Conservation (phyloP, 1,284 basidiomycete genomes). For the Ustilago trichophora region DNA sequence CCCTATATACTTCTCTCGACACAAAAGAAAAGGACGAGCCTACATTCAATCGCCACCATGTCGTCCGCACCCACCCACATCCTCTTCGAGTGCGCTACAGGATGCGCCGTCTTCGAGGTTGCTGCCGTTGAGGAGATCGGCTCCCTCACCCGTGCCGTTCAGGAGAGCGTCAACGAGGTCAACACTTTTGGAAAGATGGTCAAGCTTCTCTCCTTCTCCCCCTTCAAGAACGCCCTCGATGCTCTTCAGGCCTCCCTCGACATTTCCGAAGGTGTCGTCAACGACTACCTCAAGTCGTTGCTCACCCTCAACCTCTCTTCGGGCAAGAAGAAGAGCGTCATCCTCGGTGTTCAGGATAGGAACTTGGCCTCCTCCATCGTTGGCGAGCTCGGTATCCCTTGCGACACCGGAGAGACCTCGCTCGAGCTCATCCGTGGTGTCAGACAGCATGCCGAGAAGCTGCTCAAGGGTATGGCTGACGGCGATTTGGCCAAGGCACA, state of each 20-base stretch:
- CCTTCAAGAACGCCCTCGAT: slow-evolving; percentile 93
- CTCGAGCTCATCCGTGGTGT: slow-evolving; percentile 92
- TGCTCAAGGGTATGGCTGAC: slow-evolving; percentile 84
- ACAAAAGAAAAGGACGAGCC: too few species aligned
- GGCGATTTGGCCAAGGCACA: slow-evolving; percentile 87
- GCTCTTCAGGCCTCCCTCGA: slow-evolving; percentile 97
- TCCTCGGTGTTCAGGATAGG: slow-evolving; percentile 84
- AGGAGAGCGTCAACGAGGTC: slow-evolving; percentile 77
- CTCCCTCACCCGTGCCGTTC: slow-evolving; percentile 80
- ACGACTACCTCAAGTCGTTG: slow-evolving; percentile 84
- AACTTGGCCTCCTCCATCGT: slow-evolving; percentile 84
- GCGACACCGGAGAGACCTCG: slow-evolving; percentile 86
- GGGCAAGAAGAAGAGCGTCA: slow-evolving; percentile 79
- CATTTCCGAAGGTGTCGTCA: slow-evolving; percentile 91
- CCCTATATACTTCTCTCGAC: too few species aligned
- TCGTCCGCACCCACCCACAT: slow-evolving; percentile 73
- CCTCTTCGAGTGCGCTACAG: slow-evolving; percentile 93
- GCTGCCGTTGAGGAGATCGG: slow-evolving; percentile 90
- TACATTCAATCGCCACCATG: slow-evolving; percentile 40
- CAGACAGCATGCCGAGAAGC: slow-evolving; percentile 88
- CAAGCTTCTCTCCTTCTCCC: slow-evolving; percentile 86
- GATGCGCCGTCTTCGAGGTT: slow-evolving; percentile 92
- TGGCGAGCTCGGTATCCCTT: slow-evolving; percentile 78
- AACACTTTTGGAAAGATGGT: slow-evolving; percentile 95
- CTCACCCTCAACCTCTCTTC: slow-evolving; percentile 86